Percentiles rank a stretch among this genome's conserved stretches.
Conservation (phyloP, 495 filamentous ascomycete genomes). For the Achaetomiella virescens region DNA sequence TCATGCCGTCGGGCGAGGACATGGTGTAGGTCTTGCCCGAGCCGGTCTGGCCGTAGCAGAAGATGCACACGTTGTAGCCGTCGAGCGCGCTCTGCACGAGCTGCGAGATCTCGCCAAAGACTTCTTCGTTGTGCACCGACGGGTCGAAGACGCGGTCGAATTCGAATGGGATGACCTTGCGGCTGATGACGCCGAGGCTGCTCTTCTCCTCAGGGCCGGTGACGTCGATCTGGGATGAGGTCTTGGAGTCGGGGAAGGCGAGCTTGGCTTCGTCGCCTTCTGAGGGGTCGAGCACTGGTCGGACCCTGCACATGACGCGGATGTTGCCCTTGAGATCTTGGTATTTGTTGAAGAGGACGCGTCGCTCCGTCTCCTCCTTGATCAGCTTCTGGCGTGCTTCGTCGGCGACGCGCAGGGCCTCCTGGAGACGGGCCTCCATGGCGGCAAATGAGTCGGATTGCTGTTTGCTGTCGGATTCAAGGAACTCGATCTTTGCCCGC, state of each 20-base stretch:
- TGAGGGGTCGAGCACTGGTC: slow-evolving; percentile 61
- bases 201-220: slow-evolving; percentile 77
- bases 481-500: slow-evolving; percentile 72
- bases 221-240: slow-evolving; percentile 79
- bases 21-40: slow-evolving; percentile 97
- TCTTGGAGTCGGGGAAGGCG: slow-evolving; percentile 70
- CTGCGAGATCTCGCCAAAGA: slow-evolving; percentile 96
- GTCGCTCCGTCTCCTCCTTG: slow-evolving; percentile 81
- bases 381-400: slow-evolving; percentile 75
- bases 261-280: slow-evolving; percentile 60
- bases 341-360: slow-evolving; percentile 94
- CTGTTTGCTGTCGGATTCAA: slow-evolving; percentile 80
- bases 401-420: slow-evolving; percentile 62
- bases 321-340: slow-evolving; percentile 99
- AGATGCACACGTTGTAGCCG: slow-evolving; percentile 98
- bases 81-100: slow-evolving; percentile 94
- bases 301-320: slow-evolving; percentile 92
- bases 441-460: slow-evolving; percentile 74
- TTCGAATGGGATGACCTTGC: slow-evolving; percentile 75
- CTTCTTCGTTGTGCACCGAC: slow-evolving; percentile 65
- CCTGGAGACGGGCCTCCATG: slow-evolving; percentile 69
- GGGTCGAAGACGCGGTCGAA: slow-evolving; percentile 94
- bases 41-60: slow-evolving; percentile 97
- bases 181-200: slow-evolving; percentile 66
- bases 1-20: slow-evolving; percentile 91